These are phyloP conservation scores for Diospyros lotus DNA, from an alignment of 148 eudicot genomes.

Conservation along the genomic window DNA sequence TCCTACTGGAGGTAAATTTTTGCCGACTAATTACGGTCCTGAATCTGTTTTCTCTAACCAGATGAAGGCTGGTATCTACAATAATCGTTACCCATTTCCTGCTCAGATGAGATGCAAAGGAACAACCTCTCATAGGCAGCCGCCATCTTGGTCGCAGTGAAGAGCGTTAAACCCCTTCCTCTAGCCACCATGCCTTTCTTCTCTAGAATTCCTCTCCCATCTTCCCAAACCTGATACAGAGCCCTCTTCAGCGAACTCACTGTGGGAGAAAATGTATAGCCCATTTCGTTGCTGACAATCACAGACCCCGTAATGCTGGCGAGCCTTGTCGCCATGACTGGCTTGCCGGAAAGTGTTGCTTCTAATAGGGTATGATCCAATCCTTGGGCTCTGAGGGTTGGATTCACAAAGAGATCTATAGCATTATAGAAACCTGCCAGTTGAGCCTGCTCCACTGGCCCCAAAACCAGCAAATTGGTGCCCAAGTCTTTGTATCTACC, in stretches of 20 bases:
- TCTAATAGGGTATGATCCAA: conserved; percentile 47
- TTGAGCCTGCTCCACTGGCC: conserved; percentile 36
- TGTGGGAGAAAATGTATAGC: conserved; percentile 47
- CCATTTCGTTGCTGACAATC: conserved; percentile 26
- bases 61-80: conserved; percentile 18
- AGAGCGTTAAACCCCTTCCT: conserved; percentile 34
- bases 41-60: background rate
- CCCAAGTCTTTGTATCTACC: conserved; percentile 41
- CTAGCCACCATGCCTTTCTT: conserved; percentile 37
- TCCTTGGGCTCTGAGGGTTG: conserved; percentile 55
- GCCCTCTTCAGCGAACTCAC: conserved; percentile 29
- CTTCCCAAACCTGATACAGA: conserved; percentile 37
- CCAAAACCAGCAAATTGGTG: conserved; percentile 33
- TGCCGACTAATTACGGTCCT: no score
- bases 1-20: background rate
- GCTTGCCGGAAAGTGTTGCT: conserved; percentile 40
- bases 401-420: conserved; percentile 46
- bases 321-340: conserved; percentile 43
- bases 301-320: conserved; percentile 50
- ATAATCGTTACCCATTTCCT: conserved; percentile 10
- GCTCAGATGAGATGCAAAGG: conserved; percentile 34
- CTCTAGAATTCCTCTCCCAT: conserved; percentile 34
- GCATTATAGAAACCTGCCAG: conserved; percentile 40
- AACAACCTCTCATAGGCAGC: conserved; percentile 51
- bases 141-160: conserved; percentile 52